A percentile compares a stretch with the other conserved stretches of the same genome.
phyloP scores from a whole-genome alignment of 2,329 filamentous ascomycete genomes.

The Cordyceps fumosorosea region DNA sequence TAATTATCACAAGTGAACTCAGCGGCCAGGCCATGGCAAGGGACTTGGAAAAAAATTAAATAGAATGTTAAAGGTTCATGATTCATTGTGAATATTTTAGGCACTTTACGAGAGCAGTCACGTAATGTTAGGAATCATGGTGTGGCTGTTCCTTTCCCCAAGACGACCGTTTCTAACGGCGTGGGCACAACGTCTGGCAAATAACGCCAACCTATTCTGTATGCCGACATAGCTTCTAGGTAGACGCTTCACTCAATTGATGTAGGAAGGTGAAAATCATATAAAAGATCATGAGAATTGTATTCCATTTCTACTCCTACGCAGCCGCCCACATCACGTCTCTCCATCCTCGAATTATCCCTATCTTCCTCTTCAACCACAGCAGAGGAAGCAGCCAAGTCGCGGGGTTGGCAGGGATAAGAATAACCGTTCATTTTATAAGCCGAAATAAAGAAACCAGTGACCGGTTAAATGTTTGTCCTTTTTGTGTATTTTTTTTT shows the following conservation, averaged over 20 bases:
- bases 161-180: too few relatives aligned
- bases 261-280: background rate
- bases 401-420: conserved; percentile 5
- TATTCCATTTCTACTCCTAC: conserved; percentile 12
- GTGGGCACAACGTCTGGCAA: too few relatives aligned
- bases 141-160: too few relatives aligned
- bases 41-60: too few relatives aligned
- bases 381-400: background rate
- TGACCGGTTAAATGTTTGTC: conserved; percentile 12
- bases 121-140: too few relatives aligned
- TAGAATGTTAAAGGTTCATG: too few relatives aligned
- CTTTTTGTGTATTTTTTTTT: conserved; percentile 11
- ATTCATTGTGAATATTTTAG: too few relatives aligned
- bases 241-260: background rate
- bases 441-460: conserved; percentile 11
- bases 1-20: background rate
- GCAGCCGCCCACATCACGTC: conserved; percentile 1
- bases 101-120: too few relatives aligned
- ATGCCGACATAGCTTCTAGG: background rate
- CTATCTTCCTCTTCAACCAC: background rate
- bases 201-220: too few relatives aligned
- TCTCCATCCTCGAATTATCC: background rate
- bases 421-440: conserved; percentile 11
- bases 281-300: conserved; percentile 6
- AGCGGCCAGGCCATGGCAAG: background rate